These are phyloP conservation scores for Novymonas esmeraldas DNA, from an alignment of 208 protist genomes.

Conservation along the genomic window DNA sequence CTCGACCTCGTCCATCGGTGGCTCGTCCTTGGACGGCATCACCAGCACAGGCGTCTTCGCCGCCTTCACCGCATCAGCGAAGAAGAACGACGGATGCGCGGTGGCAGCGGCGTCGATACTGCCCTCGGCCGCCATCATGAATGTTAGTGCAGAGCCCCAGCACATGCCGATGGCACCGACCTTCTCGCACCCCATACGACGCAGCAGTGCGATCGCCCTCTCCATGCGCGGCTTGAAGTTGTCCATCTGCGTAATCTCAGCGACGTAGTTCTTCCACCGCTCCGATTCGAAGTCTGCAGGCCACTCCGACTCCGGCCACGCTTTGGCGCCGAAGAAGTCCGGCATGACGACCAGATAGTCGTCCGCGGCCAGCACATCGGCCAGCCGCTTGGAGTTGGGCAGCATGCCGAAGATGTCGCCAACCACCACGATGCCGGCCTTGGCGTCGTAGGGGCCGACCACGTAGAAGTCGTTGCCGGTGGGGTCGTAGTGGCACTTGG, in stretches of 20 bases:
- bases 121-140: slow-evolving; percentile 29
- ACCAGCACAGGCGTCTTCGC: slow-evolving; percentile 41
- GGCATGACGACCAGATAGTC: slow-evolving; percentile 65
- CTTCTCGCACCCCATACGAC: slow-evolving; percentile 42
- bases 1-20: slow-evolving; percentile 39
- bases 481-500: slow-evolving; percentile 26
- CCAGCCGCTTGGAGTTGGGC: slow-evolving; percentile 46
- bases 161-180: slow-evolving; percentile 57
- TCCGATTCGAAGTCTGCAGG: slow-evolving; percentile 36
- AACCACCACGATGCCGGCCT: slow-evolving; percentile 48
- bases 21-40: slow-evolving; percentile 59
- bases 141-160: slow-evolving; percentile 50
- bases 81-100: slow-evolving; percentile 50
- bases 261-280: slow-evolving; percentile 36
- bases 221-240: slow-evolving; percentile 27
- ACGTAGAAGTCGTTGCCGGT: slow-evolving; percentile 46
- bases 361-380: slow-evolving; percentile 42
- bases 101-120: slow-evolving; percentile 36
- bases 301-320: slow-evolving; percentile 42
- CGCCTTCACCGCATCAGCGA: not conserved
- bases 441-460: slow-evolving; percentile 36
- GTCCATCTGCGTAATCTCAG: slow-evolving; percentile 19
- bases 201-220: slow-evolving; percentile 39
- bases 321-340: slow-evolving; percentile 45
- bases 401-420: slow-evolving; percentile 65